Evolutionary conservation across 1,139 yeast species (phyloP).

Genomic region (Sugiyamaella japonica): DNA sequence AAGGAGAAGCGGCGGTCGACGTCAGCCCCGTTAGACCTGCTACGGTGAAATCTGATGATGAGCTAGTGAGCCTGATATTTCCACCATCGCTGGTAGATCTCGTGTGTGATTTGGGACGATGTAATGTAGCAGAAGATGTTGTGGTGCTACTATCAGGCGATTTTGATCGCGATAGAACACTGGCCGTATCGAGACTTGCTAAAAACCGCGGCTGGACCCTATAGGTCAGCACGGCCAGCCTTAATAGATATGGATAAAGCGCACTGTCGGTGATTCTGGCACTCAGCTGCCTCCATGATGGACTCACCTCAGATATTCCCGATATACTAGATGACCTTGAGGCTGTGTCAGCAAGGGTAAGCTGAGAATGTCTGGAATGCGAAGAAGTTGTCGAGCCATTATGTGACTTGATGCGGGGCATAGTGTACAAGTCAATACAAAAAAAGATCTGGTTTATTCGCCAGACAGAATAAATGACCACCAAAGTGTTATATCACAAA

Average conservation of each 20-base stretch:
- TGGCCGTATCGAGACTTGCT: not conserved
- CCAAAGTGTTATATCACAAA: not conserved
- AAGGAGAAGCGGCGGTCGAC: constrained; percentile 25
- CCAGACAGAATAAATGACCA: not conserved
- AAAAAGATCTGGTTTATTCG: not conserved
- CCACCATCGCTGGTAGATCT: constrained; percentile 14
- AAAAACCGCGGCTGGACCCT: constrained; percentile 37
- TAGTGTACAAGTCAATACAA: not conserved
- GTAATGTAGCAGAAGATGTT: not conserved
- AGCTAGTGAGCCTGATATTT: not conserved
- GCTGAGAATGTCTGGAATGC: not conserved
- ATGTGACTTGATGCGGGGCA: constrained; percentile 6
- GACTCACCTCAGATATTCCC: constrained; percentile 8
- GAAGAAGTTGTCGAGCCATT: not conserved
- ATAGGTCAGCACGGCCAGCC: constrained; percentile 39
- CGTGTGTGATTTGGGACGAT: constrained; percentile 6
- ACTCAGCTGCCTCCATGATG: constrained; percentile 30
- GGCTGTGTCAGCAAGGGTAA: not conserved
- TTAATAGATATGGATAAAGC: constrained; percentile 37
- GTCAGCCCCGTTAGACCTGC: not conserved
- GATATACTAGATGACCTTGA: constrained; percentile 12
- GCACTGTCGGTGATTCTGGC: constrained; percentile 33
- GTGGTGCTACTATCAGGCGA: constrained; percentile 5
- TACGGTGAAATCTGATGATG: constrained; percentile 4
- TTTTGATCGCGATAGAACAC: constrained; percentile 6